Evolutionary conservation across 306 rosid genomes (phyloP).

Genomic region (Gynostemma pentaphyllum): DNA sequence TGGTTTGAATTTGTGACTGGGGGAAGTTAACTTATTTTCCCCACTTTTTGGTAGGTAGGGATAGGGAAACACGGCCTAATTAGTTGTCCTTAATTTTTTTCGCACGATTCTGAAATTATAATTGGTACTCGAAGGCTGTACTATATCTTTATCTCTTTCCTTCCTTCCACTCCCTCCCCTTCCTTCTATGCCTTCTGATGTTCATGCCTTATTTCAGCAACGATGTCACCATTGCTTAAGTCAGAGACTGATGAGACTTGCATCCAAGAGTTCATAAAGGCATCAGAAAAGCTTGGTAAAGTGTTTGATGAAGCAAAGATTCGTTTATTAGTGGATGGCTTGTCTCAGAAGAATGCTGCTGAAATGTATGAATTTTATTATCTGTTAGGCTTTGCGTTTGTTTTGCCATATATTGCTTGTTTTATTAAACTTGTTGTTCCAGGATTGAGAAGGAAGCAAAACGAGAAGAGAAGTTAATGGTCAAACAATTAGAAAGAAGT

Average conservation of each 20-base stretch:
- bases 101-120: background rate
- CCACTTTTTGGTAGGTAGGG: background rate
- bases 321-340: conserved; percentile 37
- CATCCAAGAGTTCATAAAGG: conserved; percentile 34
- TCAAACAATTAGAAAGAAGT: conserved; percentile 59
- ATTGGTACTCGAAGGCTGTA: background rate
- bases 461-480: conserved; percentile 48
- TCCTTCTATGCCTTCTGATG: no score
- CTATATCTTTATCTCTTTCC: background rate
- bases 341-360: conserved; percentile 43
- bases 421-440: conserved; percentile 5
- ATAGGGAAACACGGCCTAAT: background rate
- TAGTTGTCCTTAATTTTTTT: background rate
- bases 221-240: conserved; percentile 36
- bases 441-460: conserved; percentile 68
- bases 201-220: conserved; percentile 34
- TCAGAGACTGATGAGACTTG: conserved; percentile 31
- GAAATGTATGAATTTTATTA: conserved; percentile 37
- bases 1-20: background rate
- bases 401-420: background rate
- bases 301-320: conserved; percentile 42
- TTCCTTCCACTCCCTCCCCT: background rate
- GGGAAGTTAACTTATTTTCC: background rate
- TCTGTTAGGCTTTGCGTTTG: conserved; percentile 12
- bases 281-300: conserved; percentile 52